phyloP scores from a whole-genome alignment of 305 asterid genomes.

The Rubia peregrina region DNA sequence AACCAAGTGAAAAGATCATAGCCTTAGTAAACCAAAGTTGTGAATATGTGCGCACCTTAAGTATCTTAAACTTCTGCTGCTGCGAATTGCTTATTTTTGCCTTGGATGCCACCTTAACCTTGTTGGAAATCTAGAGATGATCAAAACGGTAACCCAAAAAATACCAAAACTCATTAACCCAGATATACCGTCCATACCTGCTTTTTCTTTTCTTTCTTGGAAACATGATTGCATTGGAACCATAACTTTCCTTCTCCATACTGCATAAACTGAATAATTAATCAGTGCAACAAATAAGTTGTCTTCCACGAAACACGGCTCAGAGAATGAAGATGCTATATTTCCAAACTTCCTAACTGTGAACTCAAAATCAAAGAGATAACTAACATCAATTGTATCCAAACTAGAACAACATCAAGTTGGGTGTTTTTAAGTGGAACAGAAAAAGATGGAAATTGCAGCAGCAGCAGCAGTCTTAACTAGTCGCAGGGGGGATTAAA shows the following conservation, averaged over 20 bases:
- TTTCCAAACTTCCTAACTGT: no score
- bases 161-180: neutral
- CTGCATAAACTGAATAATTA: neutral
- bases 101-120: slow-evolving; percentile 26
- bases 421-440: no score
- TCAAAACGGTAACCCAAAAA: neutral
- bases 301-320: neutral
- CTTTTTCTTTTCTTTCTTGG: slow-evolving; percentile 43
- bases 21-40: neutral
- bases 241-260: slow-evolving; percentile 10
- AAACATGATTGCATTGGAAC: slow-evolving; percentile 44
- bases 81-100: slow-evolving; percentile 64
- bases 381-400: neutral
- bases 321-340: neutral
- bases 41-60: slow-evolving; percentile 45
- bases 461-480: no score
- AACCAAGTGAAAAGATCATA: neutral
- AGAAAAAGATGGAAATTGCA: no score
- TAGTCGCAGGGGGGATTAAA: no score
- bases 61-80: slow-evolving; percentile 66
- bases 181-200: slow-evolving; percentile 28
- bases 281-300: neutral
- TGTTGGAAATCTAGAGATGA: slow-evolving; percentile 22
- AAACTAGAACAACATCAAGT: no score
- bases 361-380: no score